phyloP scores from a whole-genome alignment of 805 yeast genomes.

The Cyberlindnera sargentensis region DNA sequence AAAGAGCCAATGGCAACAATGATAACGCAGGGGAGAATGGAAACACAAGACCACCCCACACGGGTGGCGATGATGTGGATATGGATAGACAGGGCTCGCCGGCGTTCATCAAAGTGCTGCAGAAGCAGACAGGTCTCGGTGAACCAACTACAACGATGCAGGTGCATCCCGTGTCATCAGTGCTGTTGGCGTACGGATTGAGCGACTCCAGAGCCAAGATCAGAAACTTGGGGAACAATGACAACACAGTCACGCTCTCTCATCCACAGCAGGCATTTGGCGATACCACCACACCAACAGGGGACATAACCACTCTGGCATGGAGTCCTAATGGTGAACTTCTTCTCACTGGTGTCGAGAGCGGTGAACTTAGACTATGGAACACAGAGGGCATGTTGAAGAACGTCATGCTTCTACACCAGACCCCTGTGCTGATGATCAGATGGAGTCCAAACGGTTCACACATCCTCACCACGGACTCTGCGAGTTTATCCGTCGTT shows the following conservation, averaged over 20 bases:
- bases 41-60: background rate
- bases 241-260: constrained; percentile 15
- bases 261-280: constrained; percentile 28
- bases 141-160: constrained; percentile 36
- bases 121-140: constrained; percentile 32
- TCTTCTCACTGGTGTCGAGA: constrained; percentile 55
- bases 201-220: constrained; percentile 41
- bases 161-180: constrained; percentile 49
- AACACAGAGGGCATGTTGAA: constrained; percentile 58
- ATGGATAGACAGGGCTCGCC: constrained; percentile 13
- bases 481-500: constrained; percentile 42
- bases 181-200: constrained; percentile 49
- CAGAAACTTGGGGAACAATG: constrained; percentile 23
- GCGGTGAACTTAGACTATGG: constrained; percentile 81
- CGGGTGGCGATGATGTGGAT: constrained; percentile 3
- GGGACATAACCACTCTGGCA: constrained; percentile 29
- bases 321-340: constrained; percentile 67
- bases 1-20: background rate
- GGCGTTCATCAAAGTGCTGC: constrained; percentile 30
- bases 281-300: constrained; percentile 5
- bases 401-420: constrained; percentile 47
- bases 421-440: constrained; percentile 46
- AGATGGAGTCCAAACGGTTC: constrained; percentile 56
- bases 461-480: constrained; percentile 54
- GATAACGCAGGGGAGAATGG: constrained; percentile 3